Conservation (phyloP, 176 grass and related monocot species). For the Avena sativa region DNA sequence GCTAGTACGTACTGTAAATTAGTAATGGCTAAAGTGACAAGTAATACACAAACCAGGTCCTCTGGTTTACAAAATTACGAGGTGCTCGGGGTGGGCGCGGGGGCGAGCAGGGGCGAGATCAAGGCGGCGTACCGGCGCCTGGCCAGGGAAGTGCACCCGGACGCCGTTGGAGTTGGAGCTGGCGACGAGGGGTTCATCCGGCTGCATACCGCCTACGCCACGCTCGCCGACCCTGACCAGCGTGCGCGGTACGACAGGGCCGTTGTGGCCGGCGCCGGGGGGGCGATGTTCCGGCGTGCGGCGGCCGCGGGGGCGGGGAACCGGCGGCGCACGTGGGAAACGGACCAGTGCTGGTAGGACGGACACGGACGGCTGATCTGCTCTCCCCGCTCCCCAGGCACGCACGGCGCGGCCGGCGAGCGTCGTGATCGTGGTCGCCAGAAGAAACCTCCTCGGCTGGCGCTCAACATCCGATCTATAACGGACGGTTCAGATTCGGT, state of each 20-base stretch:
- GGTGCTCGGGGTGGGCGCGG: constrained; percentile 53
- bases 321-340: constrained; percentile 63
- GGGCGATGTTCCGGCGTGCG: neutral
- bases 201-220: constrained; percentile 72
- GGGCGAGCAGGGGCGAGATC: constrained; percentile 59
- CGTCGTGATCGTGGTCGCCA: neutral
- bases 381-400: too few relatives aligned
- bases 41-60: too few relatives aligned
- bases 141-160: constrained; percentile 72
- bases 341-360: constrained; percentile 82
- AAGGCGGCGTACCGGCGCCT: constrained; percentile 76
- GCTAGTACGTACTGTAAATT: too few relatives aligned
- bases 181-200: constrained; percentile 66
- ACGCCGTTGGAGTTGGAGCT: constrained; percentile 2
- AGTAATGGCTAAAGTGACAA: too few relatives aligned
- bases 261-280: neutral
- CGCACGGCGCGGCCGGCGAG: too few relatives aligned
- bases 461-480: neutral
- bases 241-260: constrained; percentile 68
- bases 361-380: neutral
- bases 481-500: neutral
- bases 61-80: constrained; percentile 39
- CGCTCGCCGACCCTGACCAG: constrained; percentile 66
- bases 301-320: neutral
- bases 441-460: neutral